phyloP scores from a whole-genome alignment of 2,329 filamentous ascomycete species.

The Fusarium sp. region DNA sequence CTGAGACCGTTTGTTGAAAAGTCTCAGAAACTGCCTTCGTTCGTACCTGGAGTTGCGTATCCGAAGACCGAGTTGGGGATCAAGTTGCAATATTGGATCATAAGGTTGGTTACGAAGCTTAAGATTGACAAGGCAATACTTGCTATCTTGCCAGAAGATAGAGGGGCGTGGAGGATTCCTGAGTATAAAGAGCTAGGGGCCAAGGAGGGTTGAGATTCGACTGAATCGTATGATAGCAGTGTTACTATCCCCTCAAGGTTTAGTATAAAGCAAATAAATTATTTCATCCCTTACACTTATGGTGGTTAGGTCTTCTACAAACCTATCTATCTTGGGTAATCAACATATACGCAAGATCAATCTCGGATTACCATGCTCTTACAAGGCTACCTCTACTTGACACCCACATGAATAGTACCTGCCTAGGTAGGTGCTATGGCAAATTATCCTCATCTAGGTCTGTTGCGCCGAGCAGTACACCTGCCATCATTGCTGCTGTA shows the following conservation, averaged over 20 bases:
- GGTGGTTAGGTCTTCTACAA: too few species aligned
- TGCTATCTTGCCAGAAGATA: constrained; percentile 24
- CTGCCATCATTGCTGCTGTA: too few species aligned
- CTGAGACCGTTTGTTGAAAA: constrained; percentile 56
- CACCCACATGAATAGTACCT: too few species aligned
- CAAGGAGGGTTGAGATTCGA: background rate
- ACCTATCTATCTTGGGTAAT: too few species aligned
- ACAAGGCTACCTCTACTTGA: too few species aligned
- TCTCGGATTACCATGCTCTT: too few species aligned
- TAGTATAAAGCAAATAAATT: background rate
- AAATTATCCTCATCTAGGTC: too few species aligned
- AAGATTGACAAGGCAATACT: constrained; percentile 32
- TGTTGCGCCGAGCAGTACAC: too few species aligned
- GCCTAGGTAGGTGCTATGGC: too few species aligned
- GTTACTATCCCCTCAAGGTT: background rate
- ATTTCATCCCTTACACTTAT: too few species aligned
- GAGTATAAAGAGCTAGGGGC: constrained; percentile 6
- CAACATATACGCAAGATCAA: too few species aligned
- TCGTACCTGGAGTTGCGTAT: constrained; percentile 45
- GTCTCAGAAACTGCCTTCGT: constrained; percentile 52
- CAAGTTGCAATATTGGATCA: constrained; percentile 36
- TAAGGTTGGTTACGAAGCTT: constrained; percentile 20
- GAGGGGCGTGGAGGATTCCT: constrained; percentile 29
- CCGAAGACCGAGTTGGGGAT: constrained; percentile 47
- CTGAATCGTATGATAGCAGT: too few species aligned